Base-by-base conservation (phyloP, 306 rosid genomes). In the Ammopiptanthus mongolicus region DNA sequence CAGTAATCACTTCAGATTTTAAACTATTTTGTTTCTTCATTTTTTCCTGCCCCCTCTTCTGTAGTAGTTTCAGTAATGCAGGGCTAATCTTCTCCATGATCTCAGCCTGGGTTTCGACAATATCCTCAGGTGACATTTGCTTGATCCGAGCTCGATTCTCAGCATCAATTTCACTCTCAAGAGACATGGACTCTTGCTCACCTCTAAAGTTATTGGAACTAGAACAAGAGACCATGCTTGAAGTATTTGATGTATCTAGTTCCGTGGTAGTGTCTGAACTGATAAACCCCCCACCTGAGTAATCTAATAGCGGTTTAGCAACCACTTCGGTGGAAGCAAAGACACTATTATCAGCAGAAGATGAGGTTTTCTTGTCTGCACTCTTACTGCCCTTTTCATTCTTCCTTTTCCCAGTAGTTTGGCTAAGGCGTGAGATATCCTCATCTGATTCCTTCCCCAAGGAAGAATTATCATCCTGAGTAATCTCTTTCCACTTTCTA, bases 11-110 rank as follows among this genome's bases (percentile, higher is more conserved):
- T 58, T 88, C 88, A 5, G 85, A 64, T 52, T 73, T 63, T 42
- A 78, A 63, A 41, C 21, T 51, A 50, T 17, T 80, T 14, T 53
- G 51, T 70, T 86, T 79, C 83, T 83, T 90, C 80, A 82, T 42
- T 80, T 90, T 91, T 62, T 74, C 84, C 47, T 75, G 85, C 59
- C 96, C 93, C 88, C 96, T 95, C 80, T 81, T 90, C 56, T 82
- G 88, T 33, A 95, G 87, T 50, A 83, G 64, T 57, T 78, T 71
- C 21, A 90, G 77, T 64, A 92, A 80, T 29, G 87, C 63, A 58
- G 97, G 97, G 74, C 44, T 78, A 65, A 92, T 65, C 85, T 87
- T 95, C 69, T 82, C 93, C 96, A 87, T 81, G 74, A 95, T 82
- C 89, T 92, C 96, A 64, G 77, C 85, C 80, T 61, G 93, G 62